Conservation (phyloP, 2,329 filamentous ascomycete genomes). For the Talaromyces atroroseus region DNA sequence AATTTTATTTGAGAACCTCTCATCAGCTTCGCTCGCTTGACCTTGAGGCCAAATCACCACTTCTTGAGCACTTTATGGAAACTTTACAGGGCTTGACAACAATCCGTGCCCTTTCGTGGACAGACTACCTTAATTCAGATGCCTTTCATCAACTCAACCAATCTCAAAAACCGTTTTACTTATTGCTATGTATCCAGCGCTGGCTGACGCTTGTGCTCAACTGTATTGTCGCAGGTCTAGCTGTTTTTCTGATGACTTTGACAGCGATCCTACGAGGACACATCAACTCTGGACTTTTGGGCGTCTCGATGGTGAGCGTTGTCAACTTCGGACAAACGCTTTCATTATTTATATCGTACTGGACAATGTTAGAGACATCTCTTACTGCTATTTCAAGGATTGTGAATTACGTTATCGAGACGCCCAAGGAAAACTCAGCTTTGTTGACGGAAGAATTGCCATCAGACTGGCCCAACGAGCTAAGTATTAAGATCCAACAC, state of each 20-base stretch:
- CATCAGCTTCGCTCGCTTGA: conserved; percentile 57
- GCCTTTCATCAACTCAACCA: conserved; percentile 47
- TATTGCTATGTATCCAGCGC: conserved; percentile 52
- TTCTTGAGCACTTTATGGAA: conserved; percentile 55
- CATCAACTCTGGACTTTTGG: conserved; percentile 45
- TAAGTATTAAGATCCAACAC: conserved; percentile 39
- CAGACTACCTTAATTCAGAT: conserved; percentile 34
- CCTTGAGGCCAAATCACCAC: conserved; percentile 55
- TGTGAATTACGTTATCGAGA: conserved; percentile 45
- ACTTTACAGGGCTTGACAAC: conserved; percentile 52
- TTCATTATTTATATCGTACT: conserved; percentile 46
- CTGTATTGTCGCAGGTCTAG: conserved; percentile 45
- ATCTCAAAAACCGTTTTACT: conserved; percentile 54
- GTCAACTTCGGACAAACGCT: conserved; percentile 50
- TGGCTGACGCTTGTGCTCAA: conserved; percentile 52
- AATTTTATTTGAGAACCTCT: conserved; percentile 56
- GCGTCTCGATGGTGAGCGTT: conserved; percentile 51
- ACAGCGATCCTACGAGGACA: conserved; percentile 41
- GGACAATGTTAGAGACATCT: conserved; percentile 54
- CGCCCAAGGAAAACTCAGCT: conserved; percentile 39
- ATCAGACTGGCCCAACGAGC: conserved; percentile 38
- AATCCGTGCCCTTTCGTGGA: conserved; percentile 53
- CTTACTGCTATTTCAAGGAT: conserved; percentile 53
- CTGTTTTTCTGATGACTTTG: conserved; percentile 45
- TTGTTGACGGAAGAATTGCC: conserved; percentile 36